Evolutionary conservation across 1,139 yeast species (phyloP).

Genomic region (Meyerozyma sp.): DNA sequence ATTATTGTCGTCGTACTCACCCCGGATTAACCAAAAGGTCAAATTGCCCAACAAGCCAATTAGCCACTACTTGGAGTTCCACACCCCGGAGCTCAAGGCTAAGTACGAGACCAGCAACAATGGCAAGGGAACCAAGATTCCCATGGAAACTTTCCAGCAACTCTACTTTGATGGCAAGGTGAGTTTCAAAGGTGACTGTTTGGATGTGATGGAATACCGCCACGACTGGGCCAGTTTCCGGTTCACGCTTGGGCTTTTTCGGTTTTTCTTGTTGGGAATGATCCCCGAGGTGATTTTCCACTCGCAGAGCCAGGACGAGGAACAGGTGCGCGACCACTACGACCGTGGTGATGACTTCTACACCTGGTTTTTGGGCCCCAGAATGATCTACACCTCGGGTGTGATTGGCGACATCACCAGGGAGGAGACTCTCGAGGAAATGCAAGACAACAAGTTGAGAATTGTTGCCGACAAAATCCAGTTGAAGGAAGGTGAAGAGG

Average conservation of each 20-base stretch:
- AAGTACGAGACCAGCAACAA: slow-evolving; percentile 53
- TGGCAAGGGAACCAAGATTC: slow-evolving; percentile 70
- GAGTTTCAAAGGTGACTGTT: slow-evolving; percentile 80
- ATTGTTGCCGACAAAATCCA: slow-evolving; percentile 85
- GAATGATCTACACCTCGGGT: slow-evolving; percentile 93
- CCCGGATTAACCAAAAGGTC: slow-evolving; percentile 76
- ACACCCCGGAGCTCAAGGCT: slow-evolving; percentile 63
- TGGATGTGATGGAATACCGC: slow-evolving; percentile 78
- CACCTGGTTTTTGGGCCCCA: slow-evolving; percentile 90
- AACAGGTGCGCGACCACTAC: slow-evolving; percentile 92
- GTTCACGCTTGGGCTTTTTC: slow-evolving; percentile 74
- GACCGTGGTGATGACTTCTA: slow-evolving; percentile 97
- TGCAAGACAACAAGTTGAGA: slow-evolving; percentile 88
- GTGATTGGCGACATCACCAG: slow-evolving; percentile 63
- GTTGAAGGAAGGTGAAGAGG: slow-evolving; percentile 62
- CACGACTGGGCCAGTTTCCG: slow-evolving; percentile 88
- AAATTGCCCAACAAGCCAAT: slow-evolving; percentile 74
- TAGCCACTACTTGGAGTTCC: slow-evolving; percentile 76
- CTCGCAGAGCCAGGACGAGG: slow-evolving; percentile 91
- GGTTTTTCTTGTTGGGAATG: slow-evolving; percentile 80
- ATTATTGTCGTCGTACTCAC: slow-evolving; percentile 67
- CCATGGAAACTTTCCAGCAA: slow-evolving; percentile 91
- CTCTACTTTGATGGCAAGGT: slow-evolving; percentile 81
- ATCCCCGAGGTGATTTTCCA: slow-evolving; percentile 92
- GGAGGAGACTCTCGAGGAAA: slow-evolving; percentile 77